Percentiles rank a stretch among this genome's conserved stretches.
Evolutionary conservation across 208 protist species (phyloP).

Genomic region (Porcisia hertigi): DNA sequence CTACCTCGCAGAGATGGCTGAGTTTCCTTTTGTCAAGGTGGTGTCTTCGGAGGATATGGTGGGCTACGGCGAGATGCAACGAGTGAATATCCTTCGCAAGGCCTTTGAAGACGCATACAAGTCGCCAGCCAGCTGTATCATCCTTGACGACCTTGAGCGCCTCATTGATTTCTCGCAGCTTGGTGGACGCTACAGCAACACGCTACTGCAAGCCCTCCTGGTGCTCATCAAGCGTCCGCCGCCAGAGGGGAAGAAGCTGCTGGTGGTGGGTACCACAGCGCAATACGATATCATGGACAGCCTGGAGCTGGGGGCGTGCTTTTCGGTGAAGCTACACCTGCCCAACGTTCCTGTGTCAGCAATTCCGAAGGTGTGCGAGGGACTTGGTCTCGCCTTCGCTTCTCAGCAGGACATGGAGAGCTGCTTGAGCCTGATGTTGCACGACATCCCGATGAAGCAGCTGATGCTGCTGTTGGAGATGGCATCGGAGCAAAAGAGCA

Average conservation of each 20-base stretch:
- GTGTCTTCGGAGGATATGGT: constrained; percentile 94
- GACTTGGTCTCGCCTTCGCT: constrained; percentile 50
- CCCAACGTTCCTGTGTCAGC: constrained; percentile 43
- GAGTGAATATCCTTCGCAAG: constrained; percentile 93
- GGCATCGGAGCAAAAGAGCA: constrained; percentile 49
- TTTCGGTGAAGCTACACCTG: constrained; percentile 87
- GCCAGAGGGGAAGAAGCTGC: constrained; percentile 90
- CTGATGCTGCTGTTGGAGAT: constrained; percentile 83
- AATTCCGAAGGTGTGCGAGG: constrained; percentile 42
- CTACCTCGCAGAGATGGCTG: constrained; percentile 80
- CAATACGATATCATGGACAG: constrained; percentile 86
- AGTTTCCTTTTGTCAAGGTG: constrained; percentile 98
- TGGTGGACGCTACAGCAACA: constrained; percentile 98
- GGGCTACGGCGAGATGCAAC: constrained; percentile 90
- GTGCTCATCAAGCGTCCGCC: constrained; percentile 95
- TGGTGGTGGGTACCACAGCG: constrained; percentile 95
- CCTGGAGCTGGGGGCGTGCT: constrained; percentile 91
- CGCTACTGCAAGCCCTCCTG: constrained; percentile 96
- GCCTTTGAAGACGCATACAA: constrained; percentile 99
- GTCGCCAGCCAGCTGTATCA: constrained; percentile 95
- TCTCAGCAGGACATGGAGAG: constrained; percentile 30
- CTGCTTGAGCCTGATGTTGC: constrained; percentile 35
- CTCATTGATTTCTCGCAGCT: constrained; percentile 97
- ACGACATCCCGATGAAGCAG: constrained; percentile 77
- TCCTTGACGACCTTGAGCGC: constrained; percentile 98